phyloP scores from a whole-genome alignment of 75 land plant genomes.

The Isoetes taiwanensis region DNA sequence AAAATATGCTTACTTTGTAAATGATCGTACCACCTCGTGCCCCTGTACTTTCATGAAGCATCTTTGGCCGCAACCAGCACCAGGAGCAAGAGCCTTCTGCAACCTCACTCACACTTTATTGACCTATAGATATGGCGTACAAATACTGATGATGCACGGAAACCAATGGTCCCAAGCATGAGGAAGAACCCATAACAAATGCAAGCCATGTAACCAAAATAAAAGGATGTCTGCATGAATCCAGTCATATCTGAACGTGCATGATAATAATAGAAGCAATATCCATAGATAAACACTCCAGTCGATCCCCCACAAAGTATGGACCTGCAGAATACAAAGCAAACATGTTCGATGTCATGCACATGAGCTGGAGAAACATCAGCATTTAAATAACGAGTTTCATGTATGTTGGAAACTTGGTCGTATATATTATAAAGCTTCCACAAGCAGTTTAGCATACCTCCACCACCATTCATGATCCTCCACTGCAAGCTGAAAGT shows the following conservation, averaged over 20 bases:
- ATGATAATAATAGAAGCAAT: constrained; percentile 41
- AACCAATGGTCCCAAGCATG: constrained; percentile 44
- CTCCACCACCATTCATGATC: constrained; percentile 92
- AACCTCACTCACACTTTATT: constrained; percentile 57
- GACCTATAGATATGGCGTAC: constrained; percentile 52
- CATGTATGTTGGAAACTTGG: too few relatives aligned
- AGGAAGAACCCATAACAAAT: constrained; percentile 53
- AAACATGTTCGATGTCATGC: too few relatives aligned
- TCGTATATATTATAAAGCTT: background rate
- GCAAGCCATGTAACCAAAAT: constrained; percentile 54
- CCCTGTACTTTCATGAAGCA: too few relatives aligned
- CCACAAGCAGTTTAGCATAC: constrained; percentile 18
- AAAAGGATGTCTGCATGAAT: constrained; percentile 59
- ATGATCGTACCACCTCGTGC: too few relatives aligned
- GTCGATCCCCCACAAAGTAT: constrained; percentile 52
- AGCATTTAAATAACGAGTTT: too few relatives aligned
- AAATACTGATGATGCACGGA: constrained; percentile 36
- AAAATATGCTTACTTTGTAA: too few relatives aligned
- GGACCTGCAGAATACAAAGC: constrained; percentile 43
- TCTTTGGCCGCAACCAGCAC: too few relatives aligned
- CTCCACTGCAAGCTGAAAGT: constrained; percentile 64
- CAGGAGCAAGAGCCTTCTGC: too few relatives aligned
- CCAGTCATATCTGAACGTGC: constrained; percentile 55
- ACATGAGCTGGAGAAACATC: too few relatives aligned
- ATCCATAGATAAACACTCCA: constrained; percentile 42